Base-by-base conservation (phyloP, 495 filamentous ascomycete genomes). In the Lichina pygmaea region DNA sequence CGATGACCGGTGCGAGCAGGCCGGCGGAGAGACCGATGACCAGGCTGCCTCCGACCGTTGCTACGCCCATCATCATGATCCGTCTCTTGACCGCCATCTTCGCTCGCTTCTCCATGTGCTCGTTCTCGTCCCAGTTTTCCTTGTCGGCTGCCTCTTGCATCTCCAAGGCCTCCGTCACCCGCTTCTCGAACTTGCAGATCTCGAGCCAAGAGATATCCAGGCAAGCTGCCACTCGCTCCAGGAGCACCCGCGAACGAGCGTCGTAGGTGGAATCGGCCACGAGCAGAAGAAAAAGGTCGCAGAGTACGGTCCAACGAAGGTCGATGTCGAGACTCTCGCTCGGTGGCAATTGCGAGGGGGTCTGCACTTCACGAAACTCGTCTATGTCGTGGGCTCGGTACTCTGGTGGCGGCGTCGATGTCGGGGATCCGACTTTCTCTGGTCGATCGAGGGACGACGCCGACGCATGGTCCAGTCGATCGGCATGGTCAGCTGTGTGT, bases 1-100 rank as follows among this genome's bases (percentile, higher is more conserved):
- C 91, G 54, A 99, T 99, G 36, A 94, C 73, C 17, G 89, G 89
- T 17, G 91, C 89, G 41, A 94, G 64, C 37, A 94, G 62, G 43
- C 89, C 89, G 33, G 86, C 89, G 7, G 84, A 93, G 42, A 99
- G 68, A 41, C 89, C 89, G 60, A 99, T 99, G 47, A 99, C 86
- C 2, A 99, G 65, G 41, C 86, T 79, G 45, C 89, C 89, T 51
- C 89, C 89, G 34, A 95, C 91, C 0, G 89, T 99, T 43, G 91
- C 91, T 24, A 99, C 65, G 3, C 89, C 89, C 85, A 99, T 93
- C 63, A 94, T 77, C 60, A 93, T 75, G 52, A 85, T 83, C 44
- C 82, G 78, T 49, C 68, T 70, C 53, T 80, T 94, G 42, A 81
- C 59, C 4, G 78, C 81, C 52, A 69, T 61, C 57, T 94, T 93